Base-by-base conservation (phyloP, 1,284 basidiomycete genomes). In the Naganishia sp. region DNA sequence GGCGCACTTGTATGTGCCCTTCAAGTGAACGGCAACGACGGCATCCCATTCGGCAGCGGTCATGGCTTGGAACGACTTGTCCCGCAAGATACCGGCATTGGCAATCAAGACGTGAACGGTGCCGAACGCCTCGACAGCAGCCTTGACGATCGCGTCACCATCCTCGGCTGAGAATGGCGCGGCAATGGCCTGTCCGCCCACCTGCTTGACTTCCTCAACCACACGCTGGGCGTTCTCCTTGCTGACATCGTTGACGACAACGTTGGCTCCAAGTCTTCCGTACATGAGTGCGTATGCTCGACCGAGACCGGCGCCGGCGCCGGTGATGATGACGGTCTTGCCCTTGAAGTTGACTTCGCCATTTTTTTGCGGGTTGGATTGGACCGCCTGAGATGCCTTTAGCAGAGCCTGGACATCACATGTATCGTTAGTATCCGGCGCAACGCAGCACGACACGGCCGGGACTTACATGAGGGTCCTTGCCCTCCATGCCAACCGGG, bases 211-310 rank as follows among this genome's bases (percentile, higher is more conserved):
- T 79, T 98, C 94, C 39, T 89, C 85, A 28, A 93, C 93, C 6
- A 99, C 94, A 15, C 85, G 81, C 47, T 86, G 85, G 11, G 94
- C 94, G 25, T 86, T 88, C 73, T 91, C 90, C 75, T 90, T 89
- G 75, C 84, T 91, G 66, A 99, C 89, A 76, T 99, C 96, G 79
- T 99, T 99, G 68, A 99, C 87, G 49, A 99, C 91, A 42, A 99
- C 91, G 74, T 97, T 98, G 25, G 93, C 95, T 39, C 96, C 96
- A 5, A 94, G 85, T 69, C 85, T 87, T 49, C 85, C 92, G 75
- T 90, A 99, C 88, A 96, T 90, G 66, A 89, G 83, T 0, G 96
- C 91, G 77, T 99, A 97, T 5, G 88, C 87, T 53, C 94, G 88
- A 31, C 96, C 96, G 41, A 99, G 87, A 66, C 94, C 94, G 39